A percentile compares a stretch with the other conserved stretches of the same genome.
Evolutionary conservation across 2,329 filamentous ascomycete species (phyloP).

Genomic region (Chalaropsis thielavioides): DNA sequence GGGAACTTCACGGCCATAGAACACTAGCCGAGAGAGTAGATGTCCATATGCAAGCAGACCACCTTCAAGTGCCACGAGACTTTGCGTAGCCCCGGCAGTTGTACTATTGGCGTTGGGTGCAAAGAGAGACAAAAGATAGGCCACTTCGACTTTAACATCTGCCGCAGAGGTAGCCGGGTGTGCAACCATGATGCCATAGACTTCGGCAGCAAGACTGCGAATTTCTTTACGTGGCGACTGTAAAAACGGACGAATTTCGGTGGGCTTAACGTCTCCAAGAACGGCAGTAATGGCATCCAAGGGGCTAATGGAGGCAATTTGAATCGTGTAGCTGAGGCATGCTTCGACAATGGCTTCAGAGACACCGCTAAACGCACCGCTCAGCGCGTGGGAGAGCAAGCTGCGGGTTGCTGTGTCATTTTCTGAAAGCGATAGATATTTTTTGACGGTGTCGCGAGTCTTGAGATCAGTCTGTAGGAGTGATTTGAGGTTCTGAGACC

Average conservation of each 20-base stretch:
- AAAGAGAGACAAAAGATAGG: slow-evolving; percentile 31
- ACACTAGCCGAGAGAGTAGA: slow-evolving; percentile 31
- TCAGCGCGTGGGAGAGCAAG: slow-evolving; percentile 17
- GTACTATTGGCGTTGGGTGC: slow-evolving; percentile 28
- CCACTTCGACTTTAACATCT: slow-evolving; percentile 21
- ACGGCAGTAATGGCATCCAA: slow-evolving; percentile 23
- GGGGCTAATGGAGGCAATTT: slow-evolving; percentile 37
- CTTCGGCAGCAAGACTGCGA: slow-evolving; percentile 51
- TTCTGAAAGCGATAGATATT: slow-evolving; percentile 34
- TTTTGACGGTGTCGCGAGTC: slow-evolving; percentile 44
- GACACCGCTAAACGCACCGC: slow-evolving; percentile 28
- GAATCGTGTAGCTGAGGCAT: slow-evolving; percentile 39
- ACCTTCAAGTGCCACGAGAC: slow-evolving; percentile 33
- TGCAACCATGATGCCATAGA: slow-evolving; percentile 62
- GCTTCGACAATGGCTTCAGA: slow-evolving; percentile 38
- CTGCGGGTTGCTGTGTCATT: slow-evolving; percentile 14
- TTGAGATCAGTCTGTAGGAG: slow-evolving; percentile 55
- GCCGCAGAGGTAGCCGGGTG: slow-evolving; percentile 37
- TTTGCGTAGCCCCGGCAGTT: slow-evolving; percentile 26
- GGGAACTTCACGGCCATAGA: slow-evolving; percentile 28
- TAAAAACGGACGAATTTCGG: slow-evolving; percentile 44
- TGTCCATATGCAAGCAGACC: slow-evolving; percentile 33
- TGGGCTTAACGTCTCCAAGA: slow-evolving; percentile 25
- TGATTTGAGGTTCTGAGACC: slow-evolving; percentile 67
- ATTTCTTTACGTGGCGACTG: slow-evolving; percentile 58